Evolutionary conservation across 805 yeast species (phyloP).

Genomic region (Lachancea sp.): DNA sequence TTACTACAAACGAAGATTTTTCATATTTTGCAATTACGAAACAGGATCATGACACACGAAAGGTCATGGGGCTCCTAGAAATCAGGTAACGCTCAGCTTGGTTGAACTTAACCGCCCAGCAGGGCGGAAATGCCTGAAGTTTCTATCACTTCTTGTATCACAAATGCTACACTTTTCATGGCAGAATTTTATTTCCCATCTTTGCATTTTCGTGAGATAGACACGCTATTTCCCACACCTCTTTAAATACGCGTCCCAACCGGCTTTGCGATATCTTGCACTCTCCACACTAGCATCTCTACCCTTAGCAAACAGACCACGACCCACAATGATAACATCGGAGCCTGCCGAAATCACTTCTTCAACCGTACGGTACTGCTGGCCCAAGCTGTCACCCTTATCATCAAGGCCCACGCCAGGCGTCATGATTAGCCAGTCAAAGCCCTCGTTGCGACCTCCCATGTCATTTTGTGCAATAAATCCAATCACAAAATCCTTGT

Average conservation of each 20-base stretch:
- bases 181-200: not conserved
- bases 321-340: constrained; percentile 95
- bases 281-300: constrained; percentile 88
- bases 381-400: constrained; percentile 92
- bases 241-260: constrained; percentile 83
- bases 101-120: no score
- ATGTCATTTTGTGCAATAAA: constrained; percentile 89
- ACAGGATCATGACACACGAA: not conserved
- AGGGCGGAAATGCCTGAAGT: no score
- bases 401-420: constrained; percentile 99
- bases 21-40: no score
- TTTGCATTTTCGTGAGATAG: no score
- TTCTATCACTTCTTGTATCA: not conserved
- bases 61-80: not conserved
- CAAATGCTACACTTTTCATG: not conserved
- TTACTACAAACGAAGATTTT: no score
- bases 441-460: constrained; percentile 78
- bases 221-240: constrained; percentile 22
- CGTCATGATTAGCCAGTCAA: constrained; percentile 94
- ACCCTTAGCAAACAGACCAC: constrained; percentile 92
- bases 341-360: constrained; percentile 82
- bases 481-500: constrained; percentile 88
- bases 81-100: no score
- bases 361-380: constrained; percentile 89
- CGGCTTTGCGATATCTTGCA: constrained; percentile 82